Evolutionary conservation across 139 green algal species (phyloP), one percentile per base, ranked within the genome.

Genomic region (Prasinococcaceae sp.): DNA sequence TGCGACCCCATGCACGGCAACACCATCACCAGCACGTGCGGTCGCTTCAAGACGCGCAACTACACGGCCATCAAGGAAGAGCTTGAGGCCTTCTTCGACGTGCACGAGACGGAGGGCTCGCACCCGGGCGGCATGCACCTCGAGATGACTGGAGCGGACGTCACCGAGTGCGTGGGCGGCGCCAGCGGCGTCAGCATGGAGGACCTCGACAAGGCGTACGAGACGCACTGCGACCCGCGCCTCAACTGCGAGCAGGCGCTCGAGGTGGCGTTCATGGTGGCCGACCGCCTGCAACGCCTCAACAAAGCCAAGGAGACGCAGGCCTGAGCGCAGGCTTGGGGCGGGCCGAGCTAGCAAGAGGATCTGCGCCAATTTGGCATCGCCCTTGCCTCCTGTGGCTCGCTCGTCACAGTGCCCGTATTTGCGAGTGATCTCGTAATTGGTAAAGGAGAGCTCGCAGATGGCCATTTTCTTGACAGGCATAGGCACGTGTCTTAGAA

Each of bases 1-100:
- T 92, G 69, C 51, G 92, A 99, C 65, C 92, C 92, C 53, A 94
- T 99, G 84, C 92, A 99, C 66, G 92, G 90, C 65, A 99, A 99
- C 82, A 99, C 86, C 0, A 86, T 97, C 78, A 81, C 69, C 2
- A 66, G 55, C 23, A 61, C 58, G 10, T 61, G 76, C 37, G 66
- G 66, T 20, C 83, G 85, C 56, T 95, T 81, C 83, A 99, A 99
- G 79, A 99, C 92, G 17, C 71, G 92, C 32, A 79, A 76, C 58
- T 98, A 88, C 64, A 86, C 95, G 8, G 85, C 92, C 57, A 76
- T 94, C 20, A 25, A 61, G 53, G 45, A 75, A 69, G 71, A 79
- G 63, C 37, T 92, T 19, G 66, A 79, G 56, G 82, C 82, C 19
- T 92, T 92, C 76, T 92, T 92, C 61, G 82, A 92, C 41, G 82